Evolutionary conservation across 2,329 filamentous ascomycete genomes (phyloP).

Genomic region (Ophiostoma ips): DNA sequence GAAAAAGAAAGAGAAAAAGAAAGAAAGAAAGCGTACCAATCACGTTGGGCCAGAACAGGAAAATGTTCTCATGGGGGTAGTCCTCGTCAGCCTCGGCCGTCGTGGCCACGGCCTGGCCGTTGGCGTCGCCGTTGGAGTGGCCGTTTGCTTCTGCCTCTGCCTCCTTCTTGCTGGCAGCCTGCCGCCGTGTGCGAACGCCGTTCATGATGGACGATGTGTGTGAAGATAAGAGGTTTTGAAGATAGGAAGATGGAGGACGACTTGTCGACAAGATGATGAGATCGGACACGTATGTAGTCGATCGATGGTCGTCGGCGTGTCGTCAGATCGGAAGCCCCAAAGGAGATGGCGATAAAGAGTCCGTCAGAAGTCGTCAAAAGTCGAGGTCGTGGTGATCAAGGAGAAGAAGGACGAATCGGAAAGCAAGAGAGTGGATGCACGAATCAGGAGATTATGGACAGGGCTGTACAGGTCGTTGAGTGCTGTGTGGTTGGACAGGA

Average conservation of each 20-base stretch:
- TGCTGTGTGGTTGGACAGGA: too few species aligned
- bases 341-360: too few species aligned
- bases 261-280: background rate
- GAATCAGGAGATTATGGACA: background rate
- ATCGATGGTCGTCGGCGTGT: too few species aligned
- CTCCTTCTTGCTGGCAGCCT: constrained; percentile 14
- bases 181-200: constrained; percentile 18
- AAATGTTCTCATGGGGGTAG: constrained; percentile 54
- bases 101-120: constrained; percentile 1
- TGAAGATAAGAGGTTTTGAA: too few species aligned
- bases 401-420: too few species aligned
- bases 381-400: too few species aligned
- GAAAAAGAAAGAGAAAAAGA: background rate
- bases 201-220: constrained; percentile 13
- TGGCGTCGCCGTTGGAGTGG: constrained; percentile 13
- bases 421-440: background rate
- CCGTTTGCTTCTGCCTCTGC: constrained; percentile 12
- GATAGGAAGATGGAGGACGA: too few species aligned
- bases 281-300: too few species aligned
- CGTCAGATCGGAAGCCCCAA: too few species aligned
- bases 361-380: too few species aligned
- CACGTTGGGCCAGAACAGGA: constrained; percentile 68
- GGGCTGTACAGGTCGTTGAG: too few species aligned
- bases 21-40: constrained; percentile 50
- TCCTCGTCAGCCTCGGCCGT: constrained; percentile 19